These are phyloP conservation scores for Lumnitzera littorea DNA, from an alignment of 345 rosid genomes.

Conservation along the genomic window DNA sequence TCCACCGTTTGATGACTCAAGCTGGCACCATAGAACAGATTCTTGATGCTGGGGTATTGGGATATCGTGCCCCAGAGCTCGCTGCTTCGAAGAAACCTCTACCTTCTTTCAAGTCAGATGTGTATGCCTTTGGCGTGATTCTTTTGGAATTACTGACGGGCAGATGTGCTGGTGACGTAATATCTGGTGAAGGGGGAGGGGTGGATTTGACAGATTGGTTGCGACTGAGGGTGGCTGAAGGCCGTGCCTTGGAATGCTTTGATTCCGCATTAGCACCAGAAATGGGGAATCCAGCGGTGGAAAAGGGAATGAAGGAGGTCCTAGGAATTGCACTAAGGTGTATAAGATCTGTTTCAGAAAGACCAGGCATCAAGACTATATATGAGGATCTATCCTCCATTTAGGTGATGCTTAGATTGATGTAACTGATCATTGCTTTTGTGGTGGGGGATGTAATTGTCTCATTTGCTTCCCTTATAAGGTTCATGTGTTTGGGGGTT, in stretches of 20 bases:
- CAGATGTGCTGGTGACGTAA: constrained; percentile 89
- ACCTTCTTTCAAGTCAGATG: constrained; percentile 93
- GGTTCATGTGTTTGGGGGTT: too few species aligned
- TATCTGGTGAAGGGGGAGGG: constrained; percentile 70
- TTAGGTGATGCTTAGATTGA: constrained; percentile 17
- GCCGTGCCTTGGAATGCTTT: constrained; percentile 60
- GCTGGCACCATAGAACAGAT: constrained; percentile 92
- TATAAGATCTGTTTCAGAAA: constrained; percentile 72
- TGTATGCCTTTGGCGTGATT: constrained; percentile 87
- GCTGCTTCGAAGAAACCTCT: constrained; percentile 83
- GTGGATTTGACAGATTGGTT: constrained; percentile 88
- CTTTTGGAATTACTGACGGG: constrained; percentile 77
- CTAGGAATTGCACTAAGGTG: constrained; percentile 82
- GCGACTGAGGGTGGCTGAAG: constrained; percentile 53
- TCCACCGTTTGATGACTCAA: constrained; percentile 92
- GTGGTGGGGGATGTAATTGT: constrained; percentile 13
- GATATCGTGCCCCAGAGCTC: constrained; percentile 92
- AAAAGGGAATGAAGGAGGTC: constrained; percentile 89
- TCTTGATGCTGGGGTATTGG: constrained; percentile 86
- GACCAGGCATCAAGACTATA: constrained; percentile 93
- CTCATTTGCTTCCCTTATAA: too few species aligned
- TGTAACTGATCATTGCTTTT: constrained; percentile 8
- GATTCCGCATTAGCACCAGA: constrained; percentile 56
- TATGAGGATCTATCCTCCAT: constrained; percentile 97
- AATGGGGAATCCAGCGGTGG: constrained; percentile 44